These are phyloP conservation scores for Neospermospora avenae DNA, from an alignment of 2,329 filamentous ascomycete species.

Conservation along the genomic window DNA sequence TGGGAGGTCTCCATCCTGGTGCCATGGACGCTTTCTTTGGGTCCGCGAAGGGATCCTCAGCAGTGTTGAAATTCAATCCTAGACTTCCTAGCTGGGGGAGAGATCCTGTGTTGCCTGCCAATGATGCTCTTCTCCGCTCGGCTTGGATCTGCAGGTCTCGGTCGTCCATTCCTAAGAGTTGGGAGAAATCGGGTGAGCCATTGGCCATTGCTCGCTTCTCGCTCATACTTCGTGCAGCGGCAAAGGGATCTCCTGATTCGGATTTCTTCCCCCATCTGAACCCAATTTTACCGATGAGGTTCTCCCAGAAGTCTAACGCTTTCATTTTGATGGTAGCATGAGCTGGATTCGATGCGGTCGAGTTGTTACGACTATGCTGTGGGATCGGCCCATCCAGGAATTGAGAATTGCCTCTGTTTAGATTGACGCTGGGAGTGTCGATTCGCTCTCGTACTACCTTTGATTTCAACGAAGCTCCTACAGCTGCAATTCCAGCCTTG, in stretches of 20 bases:
- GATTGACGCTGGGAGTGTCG: conserved; percentile 43
- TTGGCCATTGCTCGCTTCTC: conserved; percentile 28
- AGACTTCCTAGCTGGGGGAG: conserved; percentile 27
- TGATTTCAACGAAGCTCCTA: conserved; percentile 30
- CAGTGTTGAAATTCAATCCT: conserved; percentile 27
- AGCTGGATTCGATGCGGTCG: conserved; percentile 24
- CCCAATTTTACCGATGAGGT: conserved; percentile 40
- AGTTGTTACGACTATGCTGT: conserved; percentile 41
- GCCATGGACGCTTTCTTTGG: conserved; percentile 11
- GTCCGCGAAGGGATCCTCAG: conserved; percentile 30
- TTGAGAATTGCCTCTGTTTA: conserved; percentile 53
- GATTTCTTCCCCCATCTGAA: conserved; percentile 38
- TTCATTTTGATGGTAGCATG: conserved; percentile 34
- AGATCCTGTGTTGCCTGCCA: conserved; percentile 18
- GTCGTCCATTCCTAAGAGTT: conserved; percentile 32
- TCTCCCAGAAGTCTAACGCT: conserved; percentile 45
- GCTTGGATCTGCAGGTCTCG: conserved; percentile 28
- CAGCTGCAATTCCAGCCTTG: conserved; percentile 21
- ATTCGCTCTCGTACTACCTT: conserved; percentile 31
- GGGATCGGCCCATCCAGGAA: conserved; percentile 39
- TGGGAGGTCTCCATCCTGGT: conserved; percentile 4
- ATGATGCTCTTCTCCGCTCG: conserved; percentile 24
- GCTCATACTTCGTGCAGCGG: conserved; percentile 25
- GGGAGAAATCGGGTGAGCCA: conserved; percentile 26
- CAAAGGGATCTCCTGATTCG: conserved; percentile 40